A percentile compares a stretch with the other conserved stretches of the same genome.
These are phyloP conservation scores for Prinsepia uniflora DNA, from an alignment of 306 rosid species.

Conservation along the genomic window DNA sequence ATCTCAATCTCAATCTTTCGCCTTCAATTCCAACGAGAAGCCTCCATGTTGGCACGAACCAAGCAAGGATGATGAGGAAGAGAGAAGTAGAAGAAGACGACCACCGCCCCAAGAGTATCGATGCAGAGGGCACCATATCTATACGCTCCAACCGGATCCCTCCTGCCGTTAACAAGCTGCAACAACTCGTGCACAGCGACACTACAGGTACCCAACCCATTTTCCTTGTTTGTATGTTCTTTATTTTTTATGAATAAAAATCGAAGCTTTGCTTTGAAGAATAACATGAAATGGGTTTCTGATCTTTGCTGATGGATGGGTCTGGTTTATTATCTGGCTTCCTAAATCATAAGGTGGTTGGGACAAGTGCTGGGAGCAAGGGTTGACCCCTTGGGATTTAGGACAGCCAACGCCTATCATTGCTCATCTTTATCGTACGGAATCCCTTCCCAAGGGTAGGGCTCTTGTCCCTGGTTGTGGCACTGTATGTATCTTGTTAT, in stretches of 20 bases:
- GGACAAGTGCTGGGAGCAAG: conserved; percentile 41
- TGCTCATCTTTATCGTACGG: conserved; percentile 29
- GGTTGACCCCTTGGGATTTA: conserved; percentile 42
- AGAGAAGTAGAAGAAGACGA: background rate
- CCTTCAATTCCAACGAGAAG: background rate
- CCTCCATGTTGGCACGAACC: background rate
- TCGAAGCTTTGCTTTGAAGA: background rate
- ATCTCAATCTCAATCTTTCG: background rate
- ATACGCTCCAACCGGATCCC: background rate
- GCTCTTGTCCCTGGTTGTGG: conserved; percentile 45
- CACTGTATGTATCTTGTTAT: conserved; percentile 21
- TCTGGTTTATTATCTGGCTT: background rate
- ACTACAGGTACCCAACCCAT: conserved; percentile 13
- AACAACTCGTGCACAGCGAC: conserved; percentile 13
- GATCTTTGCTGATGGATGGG: background rate
- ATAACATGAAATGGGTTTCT: background rate
- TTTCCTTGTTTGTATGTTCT: background rate
- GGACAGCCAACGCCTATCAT: conserved; percentile 34
- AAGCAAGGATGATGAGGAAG: conserved; percentile 1
- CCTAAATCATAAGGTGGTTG: conserved; percentile 21
- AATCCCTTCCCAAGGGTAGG: conserved; percentile 37
- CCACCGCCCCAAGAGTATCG: background rate
- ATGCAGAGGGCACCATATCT: too few relatives aligned
- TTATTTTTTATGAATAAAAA: background rate
- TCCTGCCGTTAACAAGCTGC: conserved; percentile 7